These are phyloP conservation scores for Stropharia rugosoannulata DNA, from an alignment of 768 basidiomycete species.

Conservation along the genomic window DNA sequence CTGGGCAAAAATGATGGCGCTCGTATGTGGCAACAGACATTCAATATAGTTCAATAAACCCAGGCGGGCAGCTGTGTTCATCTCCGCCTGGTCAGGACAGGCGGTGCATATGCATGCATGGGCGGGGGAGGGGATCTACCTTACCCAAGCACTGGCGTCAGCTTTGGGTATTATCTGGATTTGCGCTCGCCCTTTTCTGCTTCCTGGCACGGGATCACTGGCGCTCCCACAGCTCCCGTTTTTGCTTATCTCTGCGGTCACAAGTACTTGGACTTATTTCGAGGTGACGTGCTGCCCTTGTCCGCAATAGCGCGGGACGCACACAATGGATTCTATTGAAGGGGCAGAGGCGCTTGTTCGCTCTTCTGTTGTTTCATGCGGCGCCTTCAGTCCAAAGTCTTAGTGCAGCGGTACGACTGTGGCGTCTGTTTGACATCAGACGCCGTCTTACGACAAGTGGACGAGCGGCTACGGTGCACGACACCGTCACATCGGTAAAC, in stretches of 20 bases:
- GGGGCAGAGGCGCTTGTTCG: too few species aligned
- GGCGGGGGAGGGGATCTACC: too few species aligned
- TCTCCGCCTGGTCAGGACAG: too few species aligned
- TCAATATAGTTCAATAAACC: background rate
- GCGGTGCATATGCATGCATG: too few species aligned
- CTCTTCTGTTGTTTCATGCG: too few species aligned
- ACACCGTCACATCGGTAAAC: slow-evolving; percentile 13
- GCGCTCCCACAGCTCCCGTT: background rate
- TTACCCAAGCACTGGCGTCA: slow-evolving; percentile 1
- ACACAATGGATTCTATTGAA: too few species aligned
- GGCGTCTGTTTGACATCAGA: background rate
- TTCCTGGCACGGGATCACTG: slow-evolving; percentile 4
- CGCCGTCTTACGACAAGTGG: background rate
- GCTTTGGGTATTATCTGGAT: background rate
- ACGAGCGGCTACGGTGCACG: slow-evolving; percentile 4
- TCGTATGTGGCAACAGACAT: slow-evolving; percentile 1
- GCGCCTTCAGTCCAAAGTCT: too few species aligned
- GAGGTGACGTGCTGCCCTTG: background rate
- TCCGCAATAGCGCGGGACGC: too few species aligned
- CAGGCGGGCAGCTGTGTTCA: too few species aligned
- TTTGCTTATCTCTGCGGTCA: slow-evolving; percentile 1
- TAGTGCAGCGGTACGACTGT: too few species aligned
- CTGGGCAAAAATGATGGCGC: slow-evolving; percentile 2
- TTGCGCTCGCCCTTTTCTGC: slow-evolving; percentile 1
- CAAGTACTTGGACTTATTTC: background rate